Evolutionary conservation across 2,329 filamentous ascomycete species (phyloP).

Genomic region (Cladophialophora chaetospira): DNA sequence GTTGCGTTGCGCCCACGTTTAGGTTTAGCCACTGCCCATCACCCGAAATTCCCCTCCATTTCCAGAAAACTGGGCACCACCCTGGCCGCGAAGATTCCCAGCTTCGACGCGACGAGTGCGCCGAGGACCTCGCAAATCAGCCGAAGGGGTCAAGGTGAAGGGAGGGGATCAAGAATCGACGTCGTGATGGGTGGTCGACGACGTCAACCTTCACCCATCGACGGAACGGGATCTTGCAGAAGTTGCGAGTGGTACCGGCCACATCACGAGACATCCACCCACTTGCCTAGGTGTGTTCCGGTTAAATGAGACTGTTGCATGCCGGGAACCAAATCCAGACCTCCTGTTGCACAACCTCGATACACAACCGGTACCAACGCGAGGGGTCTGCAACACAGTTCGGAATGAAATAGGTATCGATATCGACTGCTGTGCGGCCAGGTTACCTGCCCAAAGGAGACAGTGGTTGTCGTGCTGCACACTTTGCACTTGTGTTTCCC

Average conservation of each 20-base stretch:
- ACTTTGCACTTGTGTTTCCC: conserved; percentile 1
- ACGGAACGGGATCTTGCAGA: not conserved
- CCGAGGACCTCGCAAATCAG: not conserved
- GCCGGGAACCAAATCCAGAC: not conserved
- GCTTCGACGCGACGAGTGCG: not conserved
- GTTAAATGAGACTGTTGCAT: conserved; percentile 4
- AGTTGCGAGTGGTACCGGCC: not conserved
- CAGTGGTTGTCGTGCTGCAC: no score
- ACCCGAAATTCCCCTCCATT: not conserved
- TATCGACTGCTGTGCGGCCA: no score
- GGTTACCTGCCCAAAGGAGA: no score
- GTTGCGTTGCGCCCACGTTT: not conserved
- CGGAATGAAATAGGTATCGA: no score
- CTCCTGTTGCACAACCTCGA: not conserved
- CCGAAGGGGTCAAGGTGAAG: not conserved
- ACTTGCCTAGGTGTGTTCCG: not conserved
- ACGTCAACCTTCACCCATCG: not conserved
- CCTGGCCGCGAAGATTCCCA: not conserved
- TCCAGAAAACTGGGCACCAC: conserved; percentile 12
- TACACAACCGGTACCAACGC: conserved; percentile 10
- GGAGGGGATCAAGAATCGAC: not conserved
- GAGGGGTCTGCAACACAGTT: not conserved
- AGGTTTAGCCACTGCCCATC: not conserved
- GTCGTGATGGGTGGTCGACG: not conserved
- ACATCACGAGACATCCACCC: not conserved